These are phyloP conservation scores for Magnolia kwangsiensis DNA, from an alignment of 164 flowering plant genomes.

Conservation along the genomic window DNA sequence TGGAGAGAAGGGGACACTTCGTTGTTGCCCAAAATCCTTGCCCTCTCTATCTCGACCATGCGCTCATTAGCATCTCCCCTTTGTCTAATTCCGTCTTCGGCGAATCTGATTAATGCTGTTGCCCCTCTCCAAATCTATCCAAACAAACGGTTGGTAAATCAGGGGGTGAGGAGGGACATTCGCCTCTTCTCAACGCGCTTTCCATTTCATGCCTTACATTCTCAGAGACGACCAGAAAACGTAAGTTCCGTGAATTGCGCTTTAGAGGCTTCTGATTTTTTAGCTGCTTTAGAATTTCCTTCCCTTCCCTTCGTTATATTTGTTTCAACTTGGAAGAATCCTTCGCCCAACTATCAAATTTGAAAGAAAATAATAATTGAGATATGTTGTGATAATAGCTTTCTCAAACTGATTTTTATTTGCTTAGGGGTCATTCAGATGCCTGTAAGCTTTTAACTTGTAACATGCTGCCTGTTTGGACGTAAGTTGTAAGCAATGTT, in stretches of 20 bases:
- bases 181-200: not conserved
- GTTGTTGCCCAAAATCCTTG: too few relatives aligned
- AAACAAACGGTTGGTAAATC: too few relatives aligned
- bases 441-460: too few relatives aligned
- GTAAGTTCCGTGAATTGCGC: conserved; percentile 4
- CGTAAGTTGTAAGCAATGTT: too few relatives aligned
- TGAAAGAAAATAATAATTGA: not conserved
- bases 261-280: not conserved
- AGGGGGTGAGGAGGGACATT: not conserved
- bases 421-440: too few relatives aligned
- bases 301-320: not conserved
- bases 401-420: too few relatives aligned
- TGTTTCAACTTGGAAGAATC: not conserved
- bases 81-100: too few relatives aligned
- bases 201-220: conserved; percentile 2
- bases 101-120: too few relatives aligned
- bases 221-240: conserved; percentile 17
- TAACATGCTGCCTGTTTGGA: too few relatives aligned
- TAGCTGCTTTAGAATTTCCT: not conserved
- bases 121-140: too few relatives aligned
- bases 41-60: not conserved
- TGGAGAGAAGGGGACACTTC: not conserved
- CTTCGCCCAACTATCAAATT: not conserved
- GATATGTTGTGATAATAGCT: too few relatives aligned
- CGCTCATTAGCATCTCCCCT: too few relatives aligned